A percentile compares a stretch with the other conserved stretches of the same genome.
Conservation (phyloP, 2,329 filamentous ascomycete genomes). For the Sporothrix globosa region DNA sequence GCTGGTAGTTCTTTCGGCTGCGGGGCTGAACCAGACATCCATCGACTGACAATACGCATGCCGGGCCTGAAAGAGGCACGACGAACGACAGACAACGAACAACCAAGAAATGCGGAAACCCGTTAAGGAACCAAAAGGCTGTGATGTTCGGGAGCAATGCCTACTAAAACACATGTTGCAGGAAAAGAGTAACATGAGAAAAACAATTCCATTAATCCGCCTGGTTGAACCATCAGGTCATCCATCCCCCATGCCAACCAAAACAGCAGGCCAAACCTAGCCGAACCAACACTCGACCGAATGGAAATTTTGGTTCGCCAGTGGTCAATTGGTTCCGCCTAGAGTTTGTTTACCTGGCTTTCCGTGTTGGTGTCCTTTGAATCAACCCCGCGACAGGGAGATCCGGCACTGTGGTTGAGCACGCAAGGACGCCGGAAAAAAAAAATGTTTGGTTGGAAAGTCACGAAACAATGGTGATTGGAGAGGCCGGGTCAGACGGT, state of each 20-base stretch:
- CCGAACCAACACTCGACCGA: neutral
- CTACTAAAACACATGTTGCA: slow-evolving; percentile 33
- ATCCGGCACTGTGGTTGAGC: neutral
- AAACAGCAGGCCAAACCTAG: neutral
- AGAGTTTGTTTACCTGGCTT: slow-evolving; percentile 2
- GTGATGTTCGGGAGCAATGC: slow-evolving; percentile 33
- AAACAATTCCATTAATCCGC: slow-evolving; percentile 23
- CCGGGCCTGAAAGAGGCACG: neutral
- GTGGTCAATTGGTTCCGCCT: neutral
- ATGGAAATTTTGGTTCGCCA: slow-evolving; percentile 5
- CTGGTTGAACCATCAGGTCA: neutral
- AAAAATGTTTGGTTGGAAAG: slow-evolving; percentile 8
- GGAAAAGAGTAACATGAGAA: slow-evolving; percentile 25
- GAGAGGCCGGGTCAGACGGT: neutral
- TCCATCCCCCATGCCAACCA: slow-evolving; percentile 15
- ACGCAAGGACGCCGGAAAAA: neutral
- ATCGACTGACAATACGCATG: neutral
- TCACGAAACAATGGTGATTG: slow-evolving; percentile 19
- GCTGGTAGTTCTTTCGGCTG: neutral
- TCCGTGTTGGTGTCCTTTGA: neutral
- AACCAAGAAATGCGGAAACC: slow-evolving; percentile 20
- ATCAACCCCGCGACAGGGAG: neutral
- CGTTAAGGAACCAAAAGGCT: slow-evolving; percentile 20
- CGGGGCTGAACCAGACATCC: slow-evolving; percentile 23
- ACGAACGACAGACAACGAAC: neutral